These are phyloP conservation scores for Xanthoconium stramineum DNA, from an alignment of 768 basidiomycete genomes.

Conservation along the genomic window DNA sequence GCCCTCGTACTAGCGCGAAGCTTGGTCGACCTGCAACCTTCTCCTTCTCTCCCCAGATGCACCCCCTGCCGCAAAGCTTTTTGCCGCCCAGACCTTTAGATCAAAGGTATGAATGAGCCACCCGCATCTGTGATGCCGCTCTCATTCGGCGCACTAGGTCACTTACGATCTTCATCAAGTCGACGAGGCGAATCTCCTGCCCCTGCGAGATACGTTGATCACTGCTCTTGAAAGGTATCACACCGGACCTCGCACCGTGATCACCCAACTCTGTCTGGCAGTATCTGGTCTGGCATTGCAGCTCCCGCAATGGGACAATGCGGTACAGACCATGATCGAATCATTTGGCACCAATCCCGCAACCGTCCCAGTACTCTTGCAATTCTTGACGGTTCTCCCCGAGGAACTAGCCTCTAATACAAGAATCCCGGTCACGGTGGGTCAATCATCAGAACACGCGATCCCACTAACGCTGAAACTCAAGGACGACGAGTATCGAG, in stretches of 20 bases:
- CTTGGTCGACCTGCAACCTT: slow-evolving; percentile 94
- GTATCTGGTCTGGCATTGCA: slow-evolving; percentile 90
- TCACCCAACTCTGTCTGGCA: slow-evolving; percentile 87
- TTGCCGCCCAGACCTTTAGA: slow-evolving; percentile 95
- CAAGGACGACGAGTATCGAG: slow-evolving; percentile 74
- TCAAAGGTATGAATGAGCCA: slow-evolving; percentile 70
- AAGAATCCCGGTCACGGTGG: slow-evolving; percentile 82
- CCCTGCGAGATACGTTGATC: slow-evolving; percentile 86
- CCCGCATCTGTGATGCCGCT: slow-evolving; percentile 15
- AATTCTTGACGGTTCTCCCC: slow-evolving; percentile 88
- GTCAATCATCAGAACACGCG: slow-evolving; percentile 30
- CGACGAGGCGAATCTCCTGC: slow-evolving; percentile 61
- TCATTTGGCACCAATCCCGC: slow-evolving; percentile 80
- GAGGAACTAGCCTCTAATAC: slow-evolving; percentile 85
- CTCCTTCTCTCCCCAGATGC: slow-evolving; percentile 80
- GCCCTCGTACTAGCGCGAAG: slow-evolving; percentile 80
- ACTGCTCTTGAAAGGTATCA: slow-evolving; percentile 70
- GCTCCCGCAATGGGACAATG: slow-evolving; percentile 79
- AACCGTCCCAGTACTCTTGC: slow-evolving; percentile 79
- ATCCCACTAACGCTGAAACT: slow-evolving; percentile 8
- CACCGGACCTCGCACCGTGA: slow-evolving; percentile 75
- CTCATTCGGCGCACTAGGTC: slow-evolving; percentile 58
- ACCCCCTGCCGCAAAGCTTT: slow-evolving; percentile 78
- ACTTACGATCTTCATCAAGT: slow-evolving; percentile 94
- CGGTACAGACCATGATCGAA: slow-evolving; percentile 78